Evolutionary conservation across 139 green algal genomes (phyloP).

Genomic region (Chlamydomonas sp.): DNA sequence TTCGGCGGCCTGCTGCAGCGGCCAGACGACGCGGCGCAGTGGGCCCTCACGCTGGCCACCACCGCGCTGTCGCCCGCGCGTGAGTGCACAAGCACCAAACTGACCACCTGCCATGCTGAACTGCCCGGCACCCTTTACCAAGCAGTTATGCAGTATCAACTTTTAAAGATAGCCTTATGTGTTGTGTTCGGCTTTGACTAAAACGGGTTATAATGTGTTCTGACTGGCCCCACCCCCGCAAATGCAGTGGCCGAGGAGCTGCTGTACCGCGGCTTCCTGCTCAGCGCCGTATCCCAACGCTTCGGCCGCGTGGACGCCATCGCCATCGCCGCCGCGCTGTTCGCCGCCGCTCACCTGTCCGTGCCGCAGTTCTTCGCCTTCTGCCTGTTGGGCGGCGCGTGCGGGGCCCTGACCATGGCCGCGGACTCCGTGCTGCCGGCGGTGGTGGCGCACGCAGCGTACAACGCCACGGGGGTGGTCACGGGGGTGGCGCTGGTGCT

Average conservation of each 20-base stretch:
- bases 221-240: no score
- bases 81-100: background rate
- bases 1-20: slow-evolving; percentile 8
- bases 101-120: background rate
- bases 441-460: slow-evolving; percentile 42
- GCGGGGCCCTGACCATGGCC: slow-evolving; percentile 13
- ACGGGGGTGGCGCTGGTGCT: slow-evolving; percentile 24
- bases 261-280: slow-evolving; percentile 58
- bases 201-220: background rate
- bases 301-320: slow-evolving; percentile 48
- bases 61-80: slow-evolving; percentile 12
- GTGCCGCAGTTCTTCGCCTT: slow-evolving; percentile 52
- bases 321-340: slow-evolving; percentile 38
- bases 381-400: slow-evolving; percentile 37
- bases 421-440: slow-evolving; percentile 45
- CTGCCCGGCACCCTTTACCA: background rate
- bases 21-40: background rate
- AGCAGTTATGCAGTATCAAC: no score
- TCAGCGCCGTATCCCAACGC: slow-evolving; percentile 44
- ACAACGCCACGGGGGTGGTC: slow-evolving; percentile 48
- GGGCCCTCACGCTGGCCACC: background rate
- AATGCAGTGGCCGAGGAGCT: slow-evolving; percentile 52
- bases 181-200: no score
- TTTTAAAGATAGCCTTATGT: no score
- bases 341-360: slow-evolving; percentile 43